These are phyloP conservation scores for Psilocybe azurescens DNA, from an alignment of 768 basidiomycete species.

Conservation along the genomic window DNA sequence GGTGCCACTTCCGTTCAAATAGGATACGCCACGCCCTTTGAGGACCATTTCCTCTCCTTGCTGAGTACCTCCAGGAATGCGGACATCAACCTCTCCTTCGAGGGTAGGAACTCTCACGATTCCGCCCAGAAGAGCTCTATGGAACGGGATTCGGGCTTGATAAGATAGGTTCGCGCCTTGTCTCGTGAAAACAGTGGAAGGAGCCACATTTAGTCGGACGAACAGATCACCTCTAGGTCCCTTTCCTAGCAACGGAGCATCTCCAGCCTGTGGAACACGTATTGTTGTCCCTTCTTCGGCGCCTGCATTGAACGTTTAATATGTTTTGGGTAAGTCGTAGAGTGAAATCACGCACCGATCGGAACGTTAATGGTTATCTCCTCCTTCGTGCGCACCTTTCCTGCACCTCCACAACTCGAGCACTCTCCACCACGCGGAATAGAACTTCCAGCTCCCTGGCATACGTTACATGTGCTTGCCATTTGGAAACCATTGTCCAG, in stretches of 20 bases:
- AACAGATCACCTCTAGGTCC: constrained; percentile 86
- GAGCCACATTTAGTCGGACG: constrained; percentile 82
- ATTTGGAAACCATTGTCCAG: constrained; percentile 96
- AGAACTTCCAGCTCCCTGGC: constrained; percentile 80
- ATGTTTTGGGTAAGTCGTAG: not conserved
- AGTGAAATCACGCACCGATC: constrained; percentile 60
- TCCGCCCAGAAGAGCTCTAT: constrained; percentile 92
- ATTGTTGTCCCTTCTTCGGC: constrained; percentile 96
- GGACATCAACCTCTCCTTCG: constrained; percentile 94
- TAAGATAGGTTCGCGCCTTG: constrained; percentile 94
- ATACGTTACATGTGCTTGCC: constrained; percentile 87
- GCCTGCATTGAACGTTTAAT: constrained; percentile 47
- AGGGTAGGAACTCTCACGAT: constrained; percentile 91
- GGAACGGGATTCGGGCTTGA: constrained; percentile 87
- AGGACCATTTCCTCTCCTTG: constrained; percentile 97
- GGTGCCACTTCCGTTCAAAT: constrained; percentile 60
- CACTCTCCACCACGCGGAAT: constrained; percentile 84
- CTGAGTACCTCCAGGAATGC: constrained; percentile 91
- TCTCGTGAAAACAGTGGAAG: constrained; percentile 85
- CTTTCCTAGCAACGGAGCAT: constrained; percentile 80
- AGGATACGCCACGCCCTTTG: constrained; percentile 81
- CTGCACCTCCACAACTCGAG: constrained; percentile 81
- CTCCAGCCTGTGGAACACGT: constrained; percentile 80
- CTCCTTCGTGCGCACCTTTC: constrained; percentile 83
- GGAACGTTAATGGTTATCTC: constrained; percentile 84